Conservation (phyloP, 805 yeast genomes). For the Isabelozyma gotoi region DNA sequence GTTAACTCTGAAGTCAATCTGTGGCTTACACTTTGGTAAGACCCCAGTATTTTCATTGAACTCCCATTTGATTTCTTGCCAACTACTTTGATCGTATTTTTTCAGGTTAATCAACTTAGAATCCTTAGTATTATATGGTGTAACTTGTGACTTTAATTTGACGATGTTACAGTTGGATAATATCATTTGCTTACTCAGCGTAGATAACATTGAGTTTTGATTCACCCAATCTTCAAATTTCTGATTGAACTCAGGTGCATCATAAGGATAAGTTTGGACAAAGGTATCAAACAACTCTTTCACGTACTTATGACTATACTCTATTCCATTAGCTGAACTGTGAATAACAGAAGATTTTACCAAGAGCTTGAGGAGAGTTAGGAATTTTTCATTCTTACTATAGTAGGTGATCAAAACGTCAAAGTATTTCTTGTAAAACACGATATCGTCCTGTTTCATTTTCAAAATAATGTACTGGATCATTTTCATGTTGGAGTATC, state of each 20-base stretch:
- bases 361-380: constrained; percentile 26
- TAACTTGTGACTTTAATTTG: constrained; percentile 22
- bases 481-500: constrained; percentile 24
- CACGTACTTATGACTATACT: constrained; percentile 22
- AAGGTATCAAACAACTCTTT: constrained; percentile 28
- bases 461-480: constrained; percentile 23
- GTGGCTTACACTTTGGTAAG: constrained; percentile 16
- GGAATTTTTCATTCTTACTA: constrained; percentile 23
- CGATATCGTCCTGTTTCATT: constrained; percentile 24
- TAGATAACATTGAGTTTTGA: constrained; percentile 4
- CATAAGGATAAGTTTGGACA: constrained; percentile 32
- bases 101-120: constrained; percentile 12
- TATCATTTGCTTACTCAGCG: constrained; percentile 10
- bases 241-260: constrained; percentile 20
- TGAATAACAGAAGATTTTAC: constrained; percentile 6
- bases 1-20: constrained; percentile 27
- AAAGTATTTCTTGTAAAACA: constrained; percentile 17
- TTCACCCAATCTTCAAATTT: constrained; percentile 13
- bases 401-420: constrained; percentile 25
- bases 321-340: constrained; percentile 7
- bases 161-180: constrained; percentile 13
- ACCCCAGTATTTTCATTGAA: constrained; percentile 10
- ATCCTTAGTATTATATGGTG: constrained; percentile 19
- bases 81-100: constrained; percentile 23
- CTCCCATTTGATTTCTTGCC: constrained; percentile 19